Evolutionary conservation across 768 basidiomycete genomes (phyloP), one percentile per base, ranked within the genome.

Genomic region (Hemileccinum impolitum): DNA sequence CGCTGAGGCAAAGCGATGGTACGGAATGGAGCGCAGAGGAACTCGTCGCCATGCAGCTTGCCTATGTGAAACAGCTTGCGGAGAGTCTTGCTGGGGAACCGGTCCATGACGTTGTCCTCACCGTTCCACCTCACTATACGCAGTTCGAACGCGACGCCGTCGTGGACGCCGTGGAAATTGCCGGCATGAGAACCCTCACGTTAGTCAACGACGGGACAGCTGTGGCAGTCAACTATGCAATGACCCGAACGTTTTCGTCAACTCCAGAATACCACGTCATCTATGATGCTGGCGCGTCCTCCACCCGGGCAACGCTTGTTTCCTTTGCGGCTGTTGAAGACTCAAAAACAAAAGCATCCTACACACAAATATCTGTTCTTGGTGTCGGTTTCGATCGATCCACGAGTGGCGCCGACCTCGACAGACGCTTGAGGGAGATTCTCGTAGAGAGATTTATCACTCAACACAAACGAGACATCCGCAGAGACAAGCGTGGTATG

Each of bases 191-290:
- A 23, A 84, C 87, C 1, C 72, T 97, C 28, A 85, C 90, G 0
- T 75, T 98, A 50, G 80, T 99, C 45, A 88, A 94, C 57, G 96
- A 99, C 58, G 95, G 95, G 23, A 83, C 90, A 0, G 91, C 94
- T 2, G 87, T 94, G n/a, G 96, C 93, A 13, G 78, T 98, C 57
- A 99, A 99, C 72, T 99, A 90, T 62, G 96, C 96, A 37, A 96
- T 98, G 93, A 93, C 94, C 2, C 82, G 95, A 41, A 76, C 82
- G 2, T 98, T 98, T 74, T 54, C 68, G 3, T 72, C 86, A 0
- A 72, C 71, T 2, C 82, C 84, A 0, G 87, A 94, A 61, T 81
- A 86, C 65, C 94, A 98, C 64, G 69, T 99, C 57, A 84, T 99
- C 51, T 99, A 89, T 69, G 96, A 98, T 59, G 90, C 93, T 1